Percentiles rank a stretch among this genome's conserved stretches.
Evolutionary conservation across 148 eudicot genomes (phyloP).

Genomic region (Selenicereus undatus): DNA sequence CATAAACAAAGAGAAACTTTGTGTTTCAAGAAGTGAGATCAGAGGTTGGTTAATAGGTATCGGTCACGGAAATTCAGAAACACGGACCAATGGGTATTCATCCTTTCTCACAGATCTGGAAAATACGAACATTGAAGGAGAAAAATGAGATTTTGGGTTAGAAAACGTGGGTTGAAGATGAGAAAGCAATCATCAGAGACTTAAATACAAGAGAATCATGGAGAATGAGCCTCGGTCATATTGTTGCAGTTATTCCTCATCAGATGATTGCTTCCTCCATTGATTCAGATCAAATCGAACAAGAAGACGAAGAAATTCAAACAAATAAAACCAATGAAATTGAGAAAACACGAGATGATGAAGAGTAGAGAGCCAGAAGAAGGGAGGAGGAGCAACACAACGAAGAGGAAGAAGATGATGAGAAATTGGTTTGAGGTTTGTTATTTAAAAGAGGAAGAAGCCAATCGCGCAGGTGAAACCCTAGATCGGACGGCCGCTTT

Average conservation of each 20-base stretch:
- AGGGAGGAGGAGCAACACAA: neutral
- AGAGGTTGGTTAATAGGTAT: conserved; percentile 41
- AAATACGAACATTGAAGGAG: neutral
- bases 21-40: conserved; percentile 27
- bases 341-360: neutral
- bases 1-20: neutral
- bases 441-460: neutral
- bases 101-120: conserved; percentile 30
- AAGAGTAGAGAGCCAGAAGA: neutral
- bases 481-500: conserved; percentile 16
- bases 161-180: too few species aligned
- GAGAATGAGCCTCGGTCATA: conserved; percentile 35
- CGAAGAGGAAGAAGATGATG: neutral
- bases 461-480: neutral
- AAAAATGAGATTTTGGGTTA: neutral
- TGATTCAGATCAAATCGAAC: too few species aligned
- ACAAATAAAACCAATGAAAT: neutral
- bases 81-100: conserved; percentile 56
- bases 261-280: conserved; percentile 33
- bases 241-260: conserved; percentile 65
- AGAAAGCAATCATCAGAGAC: conserved; percentile 56
- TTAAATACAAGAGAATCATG: conserved; percentile 55
- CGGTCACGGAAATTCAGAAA: conserved; percentile 58
- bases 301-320: too few species aligned
- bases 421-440: too few species aligned